phyloP scores from a whole-genome alignment of 2,329 filamentous ascomycete genomes.

The Paecilomyces sp. region DNA sequence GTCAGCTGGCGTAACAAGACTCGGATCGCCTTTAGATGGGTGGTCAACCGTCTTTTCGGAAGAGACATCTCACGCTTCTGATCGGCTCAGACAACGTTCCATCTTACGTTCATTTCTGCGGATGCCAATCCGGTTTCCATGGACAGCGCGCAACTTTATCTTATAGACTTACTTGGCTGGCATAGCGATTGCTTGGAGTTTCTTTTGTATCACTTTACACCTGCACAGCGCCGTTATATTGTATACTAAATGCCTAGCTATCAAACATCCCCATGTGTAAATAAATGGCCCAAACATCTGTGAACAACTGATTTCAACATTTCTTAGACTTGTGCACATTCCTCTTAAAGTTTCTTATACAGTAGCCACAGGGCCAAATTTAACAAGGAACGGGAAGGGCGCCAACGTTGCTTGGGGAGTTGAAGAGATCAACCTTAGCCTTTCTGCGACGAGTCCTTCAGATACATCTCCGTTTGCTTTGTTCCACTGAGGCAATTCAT shows the following conservation, averaged over 20 bases:
- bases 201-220: neutral
- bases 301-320: no score
- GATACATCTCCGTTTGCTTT: no score
- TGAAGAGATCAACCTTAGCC: no score
- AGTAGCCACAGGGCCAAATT: no score
- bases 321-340: no score
- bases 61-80: constrained; percentile 38
- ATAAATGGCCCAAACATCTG: no score
- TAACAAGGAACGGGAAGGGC: no score
- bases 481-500: no score
- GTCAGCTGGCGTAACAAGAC: constrained; percentile 41
- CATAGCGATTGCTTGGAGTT: neutral
- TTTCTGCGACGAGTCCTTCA: no score
- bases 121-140: neutral
- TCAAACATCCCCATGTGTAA: no score
- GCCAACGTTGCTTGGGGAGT: no score
- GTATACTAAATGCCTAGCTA: neutral
- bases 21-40: constrained; percentile 35
- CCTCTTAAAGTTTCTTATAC: no score
- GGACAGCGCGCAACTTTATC: neutral
- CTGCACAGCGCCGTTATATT: neutral
- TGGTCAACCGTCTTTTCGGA: constrained; percentile 37
- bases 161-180: neutral
- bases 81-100: neutral
- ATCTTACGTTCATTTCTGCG: neutral